Percentiles rank a stretch among this genome's conserved stretches.
Evolutionary conservation across 352 stramenopile genomes (phyloP).

Genomic region (Globisporangium camurandrum): DNA sequence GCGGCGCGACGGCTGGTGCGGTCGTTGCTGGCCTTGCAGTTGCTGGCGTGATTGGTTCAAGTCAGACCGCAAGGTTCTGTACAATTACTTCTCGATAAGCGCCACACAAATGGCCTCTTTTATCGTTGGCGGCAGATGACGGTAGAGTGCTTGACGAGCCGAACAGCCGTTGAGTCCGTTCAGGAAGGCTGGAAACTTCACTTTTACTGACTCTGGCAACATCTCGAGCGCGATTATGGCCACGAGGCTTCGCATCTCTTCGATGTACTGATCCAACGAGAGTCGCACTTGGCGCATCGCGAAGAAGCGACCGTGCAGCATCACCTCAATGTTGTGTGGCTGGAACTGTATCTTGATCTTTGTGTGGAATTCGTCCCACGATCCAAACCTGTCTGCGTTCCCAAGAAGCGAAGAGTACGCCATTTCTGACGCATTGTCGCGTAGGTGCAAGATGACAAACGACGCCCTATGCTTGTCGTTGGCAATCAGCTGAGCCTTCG

Average conservation of each 20-base stretch:
- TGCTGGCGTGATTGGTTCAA: neutral
- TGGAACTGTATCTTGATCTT: neutral
- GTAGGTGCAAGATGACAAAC: neutral
- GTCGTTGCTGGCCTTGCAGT: neutral
- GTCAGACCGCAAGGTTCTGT: neutral
- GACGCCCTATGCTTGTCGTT: neutral
- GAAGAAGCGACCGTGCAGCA: neutral
- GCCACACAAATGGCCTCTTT: neutral
- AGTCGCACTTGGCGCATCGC: neutral
- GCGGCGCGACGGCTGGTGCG: neutral
- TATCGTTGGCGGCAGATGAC: neutral
- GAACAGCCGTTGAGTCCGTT: neutral
- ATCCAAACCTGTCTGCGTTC: neutral
- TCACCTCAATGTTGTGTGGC: neutral
- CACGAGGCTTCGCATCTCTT: neutral
- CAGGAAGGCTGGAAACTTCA: conserved; percentile 2
- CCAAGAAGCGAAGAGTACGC: neutral
- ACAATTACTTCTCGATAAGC: neutral
- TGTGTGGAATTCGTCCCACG: neutral
- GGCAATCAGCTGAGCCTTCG: neutral
- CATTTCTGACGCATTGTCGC: neutral
- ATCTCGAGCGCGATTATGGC: neutral
- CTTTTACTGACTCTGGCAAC: conserved; percentile 2
- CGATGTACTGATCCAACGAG: too few relatives aligned
- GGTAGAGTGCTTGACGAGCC: neutral